phyloP scores from a whole-genome alignment of 345 rosid genomes.

The Camelina neglecta region DNA sequence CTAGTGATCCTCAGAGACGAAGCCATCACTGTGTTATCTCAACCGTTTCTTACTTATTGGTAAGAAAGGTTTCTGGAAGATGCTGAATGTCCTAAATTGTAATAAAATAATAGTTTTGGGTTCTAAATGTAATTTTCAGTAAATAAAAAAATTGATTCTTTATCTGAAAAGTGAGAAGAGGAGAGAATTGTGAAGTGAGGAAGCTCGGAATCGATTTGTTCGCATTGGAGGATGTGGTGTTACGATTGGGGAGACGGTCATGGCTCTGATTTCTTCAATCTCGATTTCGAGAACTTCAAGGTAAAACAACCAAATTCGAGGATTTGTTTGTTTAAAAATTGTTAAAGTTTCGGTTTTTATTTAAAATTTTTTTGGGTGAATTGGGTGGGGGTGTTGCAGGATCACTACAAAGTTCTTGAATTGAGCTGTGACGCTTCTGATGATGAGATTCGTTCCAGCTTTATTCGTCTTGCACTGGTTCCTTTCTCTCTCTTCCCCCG shows the following conservation, averaged over 20 bases:
- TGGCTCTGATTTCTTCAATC: conserved; percentile 63
- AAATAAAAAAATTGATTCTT: neutral
- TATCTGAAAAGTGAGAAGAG: conserved; percentile 31
- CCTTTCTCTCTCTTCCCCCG: neutral
- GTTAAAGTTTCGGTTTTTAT: neutral
- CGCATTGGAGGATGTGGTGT: conserved; percentile 40
- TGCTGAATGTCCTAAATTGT: neutral
- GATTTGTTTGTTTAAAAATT: neutral
- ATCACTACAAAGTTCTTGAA: conserved; percentile 87
- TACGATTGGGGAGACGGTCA: conserved; percentile 37
- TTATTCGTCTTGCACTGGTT: conserved; percentile 93
- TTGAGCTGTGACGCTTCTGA: conserved; percentile 81
- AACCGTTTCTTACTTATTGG: neutral
- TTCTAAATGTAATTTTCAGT: neutral
- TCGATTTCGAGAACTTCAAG: conserved; percentile 78
- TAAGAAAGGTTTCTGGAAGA: conserved; percentile 26
- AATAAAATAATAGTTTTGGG: conserved; percentile 1
- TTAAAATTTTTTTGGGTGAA: conserved; percentile 5
- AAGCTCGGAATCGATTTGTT: conserved; percentile 18
- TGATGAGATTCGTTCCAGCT: conserved; percentile 88
- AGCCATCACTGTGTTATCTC: conserved; percentile 42
- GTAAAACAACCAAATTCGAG: conserved; percentile 31
- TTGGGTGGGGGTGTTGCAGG: conserved; percentile 48
- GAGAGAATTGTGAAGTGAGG: conserved; percentile 11
- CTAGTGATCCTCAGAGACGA: conserved; percentile 27